Base-by-base conservation (phyloP, 2,329 filamentous ascomycete species). In the Aureobasidium sp. region DNA sequence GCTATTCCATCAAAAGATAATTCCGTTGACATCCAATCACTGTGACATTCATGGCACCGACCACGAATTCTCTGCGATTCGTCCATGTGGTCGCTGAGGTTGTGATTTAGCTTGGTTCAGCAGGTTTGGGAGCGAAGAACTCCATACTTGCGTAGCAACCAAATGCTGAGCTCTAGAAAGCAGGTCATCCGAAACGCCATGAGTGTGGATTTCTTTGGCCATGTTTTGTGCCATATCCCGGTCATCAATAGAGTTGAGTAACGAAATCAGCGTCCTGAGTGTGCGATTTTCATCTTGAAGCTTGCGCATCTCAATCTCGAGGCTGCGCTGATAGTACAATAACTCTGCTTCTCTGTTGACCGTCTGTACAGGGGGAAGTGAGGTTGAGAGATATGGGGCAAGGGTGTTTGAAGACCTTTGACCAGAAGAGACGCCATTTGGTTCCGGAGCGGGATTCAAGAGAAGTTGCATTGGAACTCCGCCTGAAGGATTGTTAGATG, bases 381-480 rank as follows among this genome's bases (percentile, higher is more conserved):
- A 29, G 16, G 27, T 36, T 27, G 37, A 11, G 2, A 42, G 16
- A 15, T n/a, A 48, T 10, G 27, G 45, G 15, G 27, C 45, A 32
- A 30, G 6, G 13, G 15, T 30, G 25, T 30, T 30, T 39, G 16
- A 5, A 16, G 27, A 10, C 29, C 34, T 32, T 6, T 15, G 13
- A n/a, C 30, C 34, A 48, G 36, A 59, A 30, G 42, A 48, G 5
- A 6, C 3, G 5, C n/a, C 21, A 27, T 25, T 15, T 3, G 30
- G 39, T 10, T 53, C 49, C 1, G 47, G 49, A 16, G 47, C 47
- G 29, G 58, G 58, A 27, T 61, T 59, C 6, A 59, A 15, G 7
- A 59, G 36, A 32, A 42, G 27, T 25, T 29, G 44, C 44, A 59
- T 42, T 16, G 57, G 57, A 10, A 61, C 49, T 53, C 58, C 58